phyloP scores from a whole-genome alignment of 2,329 filamentous ascomycete genomes.

The Cercospora sp. region DNA sequence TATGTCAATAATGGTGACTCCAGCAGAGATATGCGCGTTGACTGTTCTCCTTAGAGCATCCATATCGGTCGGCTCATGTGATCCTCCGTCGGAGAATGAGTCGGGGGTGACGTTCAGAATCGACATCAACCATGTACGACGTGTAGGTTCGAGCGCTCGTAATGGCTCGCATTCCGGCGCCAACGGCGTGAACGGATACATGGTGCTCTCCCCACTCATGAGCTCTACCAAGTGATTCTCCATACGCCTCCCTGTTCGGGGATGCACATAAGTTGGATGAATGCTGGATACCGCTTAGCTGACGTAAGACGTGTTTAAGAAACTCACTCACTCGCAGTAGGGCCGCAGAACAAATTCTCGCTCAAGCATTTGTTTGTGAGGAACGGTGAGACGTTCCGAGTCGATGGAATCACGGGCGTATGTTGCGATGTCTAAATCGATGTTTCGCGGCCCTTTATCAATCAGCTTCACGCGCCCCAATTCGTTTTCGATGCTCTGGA shows the following conservation, averaged over 20 bases:
- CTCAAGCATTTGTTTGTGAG: slow-evolving; percentile 82
- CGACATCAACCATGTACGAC: slow-evolving; percentile 80
- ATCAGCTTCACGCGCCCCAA: slow-evolving; percentile 81
- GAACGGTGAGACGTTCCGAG: slow-evolving; percentile 74
- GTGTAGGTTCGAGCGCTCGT: slow-evolving; percentile 55
- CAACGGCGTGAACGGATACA: slow-evolving; percentile 45
- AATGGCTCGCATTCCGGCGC: slow-evolving; percentile 53
- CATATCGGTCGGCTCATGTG: slow-evolving; percentile 53
- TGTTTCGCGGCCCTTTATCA: slow-evolving; percentile 91
- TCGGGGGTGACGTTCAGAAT: slow-evolving; percentile 94
- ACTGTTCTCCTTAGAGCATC: slow-evolving; percentile 59
- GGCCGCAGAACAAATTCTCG: slow-evolving; percentile 91
- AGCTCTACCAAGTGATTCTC: slow-evolving; percentile 40
- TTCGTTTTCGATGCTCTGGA: slow-evolving; percentile 79
- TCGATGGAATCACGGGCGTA: slow-evolving; percentile 64
- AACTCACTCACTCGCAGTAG: slow-evolving; percentile 65
- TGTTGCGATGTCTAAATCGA: slow-evolving; percentile 88
- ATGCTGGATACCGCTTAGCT: slow-evolving; percentile 12
- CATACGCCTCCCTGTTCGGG: slow-evolving; percentile 32
- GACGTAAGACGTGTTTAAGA: not conserved
- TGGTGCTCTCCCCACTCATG: slow-evolving; percentile 33
- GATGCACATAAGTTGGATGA: not conserved
- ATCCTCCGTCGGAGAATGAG: slow-evolving; percentile 91
- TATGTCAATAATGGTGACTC: slow-evolving; percentile 84
- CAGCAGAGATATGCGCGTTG: slow-evolving; percentile 61